Percentiles rank a stretch among this genome's conserved stretches.
These are phyloP conservation scores for Protomyces gravidus DNA, from an alignment of 1,139 yeast species.

Conservation along the genomic window DNA sequence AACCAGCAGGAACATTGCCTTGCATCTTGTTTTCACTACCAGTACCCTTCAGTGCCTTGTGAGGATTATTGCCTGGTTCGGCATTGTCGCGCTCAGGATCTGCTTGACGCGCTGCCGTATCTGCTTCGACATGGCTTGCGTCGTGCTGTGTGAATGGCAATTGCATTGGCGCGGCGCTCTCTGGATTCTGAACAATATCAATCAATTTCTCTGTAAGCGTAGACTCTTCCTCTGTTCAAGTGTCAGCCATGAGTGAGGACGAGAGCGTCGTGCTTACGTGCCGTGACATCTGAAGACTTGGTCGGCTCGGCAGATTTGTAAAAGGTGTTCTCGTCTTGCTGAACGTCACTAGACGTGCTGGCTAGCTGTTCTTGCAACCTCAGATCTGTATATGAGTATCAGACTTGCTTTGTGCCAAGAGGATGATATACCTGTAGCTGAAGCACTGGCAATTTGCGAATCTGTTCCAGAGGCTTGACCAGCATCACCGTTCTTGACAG, in stretches of 20 bases:
- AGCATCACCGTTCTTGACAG: no score
- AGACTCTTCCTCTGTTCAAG: neutral
- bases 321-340: neutral
- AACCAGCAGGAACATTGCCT: neutral
- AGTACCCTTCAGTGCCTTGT: neutral
- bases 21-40: neutral
- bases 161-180: neutral
- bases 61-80: neutral
- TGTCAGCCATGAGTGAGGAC: no score
- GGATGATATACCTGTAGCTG: no score
- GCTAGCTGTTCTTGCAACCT: no score
- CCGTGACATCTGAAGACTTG: conserved; percentile 1
- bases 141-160: neutral
- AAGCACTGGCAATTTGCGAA: no score
- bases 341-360: neutral
- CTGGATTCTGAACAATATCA: neutral
- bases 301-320: neutral
- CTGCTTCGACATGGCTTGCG: neutral
- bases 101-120: neutral
- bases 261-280: neutral
- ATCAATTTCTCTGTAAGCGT: neutral
- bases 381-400: no score
- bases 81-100: neutral
- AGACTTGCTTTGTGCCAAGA: no score
- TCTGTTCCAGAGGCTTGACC: no score